Evolutionary conservation across 176 grass and related monocot species (phyloP), one percentile per base, ranked within the genome.

Genomic region (Musa itinerans): DNA sequence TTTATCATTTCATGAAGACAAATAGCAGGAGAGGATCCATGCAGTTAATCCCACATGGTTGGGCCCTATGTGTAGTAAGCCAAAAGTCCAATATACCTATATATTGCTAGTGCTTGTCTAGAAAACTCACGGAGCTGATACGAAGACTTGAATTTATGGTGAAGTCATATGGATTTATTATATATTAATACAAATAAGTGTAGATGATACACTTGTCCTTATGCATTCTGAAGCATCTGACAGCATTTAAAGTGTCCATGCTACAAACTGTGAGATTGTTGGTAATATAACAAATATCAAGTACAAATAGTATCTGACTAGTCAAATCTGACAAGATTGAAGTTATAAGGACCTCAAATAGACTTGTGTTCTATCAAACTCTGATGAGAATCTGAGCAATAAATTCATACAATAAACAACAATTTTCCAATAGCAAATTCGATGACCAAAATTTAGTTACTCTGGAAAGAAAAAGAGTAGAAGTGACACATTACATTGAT

Each of bases 401-500:
- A 69, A 5, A 17, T 49, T n/a, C 3, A 20, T 11, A 50, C 15
- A 11, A 10, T 74, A 19, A 21, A 76, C 9, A 61, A 20, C 12
- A 68, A 43, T 20, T 48, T 70, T 51, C 21, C 55, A 0, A 63
- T 11, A 10, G 73, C 14, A 74, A 52, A 74, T 21, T 1, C 0
- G 23, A 69, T 13, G 75, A 73, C 55, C 57, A 81, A 76, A 74
- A 83, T 23, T 34, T 72, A 75, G 25, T 13, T 81, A 8, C 25
- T 52, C 34, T 43, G 55, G 51, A 22, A 8, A 81, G 12, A 13
- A 80, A 76, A 63, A 22, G 63, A 3, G 25, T 75, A 21, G n/a
- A 79, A 74, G 43, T 59, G 51, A 73, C 54, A 82, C 52, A 10
- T 82, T 90, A 96, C 89, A 96, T 74, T 92, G 93, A 80, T 96